Evolutionary conservation across 2,329 filamentous ascomycete species (phyloP), one percentile per base, ranked within the genome.

Genomic region (Ascochyta lentis): DNA sequence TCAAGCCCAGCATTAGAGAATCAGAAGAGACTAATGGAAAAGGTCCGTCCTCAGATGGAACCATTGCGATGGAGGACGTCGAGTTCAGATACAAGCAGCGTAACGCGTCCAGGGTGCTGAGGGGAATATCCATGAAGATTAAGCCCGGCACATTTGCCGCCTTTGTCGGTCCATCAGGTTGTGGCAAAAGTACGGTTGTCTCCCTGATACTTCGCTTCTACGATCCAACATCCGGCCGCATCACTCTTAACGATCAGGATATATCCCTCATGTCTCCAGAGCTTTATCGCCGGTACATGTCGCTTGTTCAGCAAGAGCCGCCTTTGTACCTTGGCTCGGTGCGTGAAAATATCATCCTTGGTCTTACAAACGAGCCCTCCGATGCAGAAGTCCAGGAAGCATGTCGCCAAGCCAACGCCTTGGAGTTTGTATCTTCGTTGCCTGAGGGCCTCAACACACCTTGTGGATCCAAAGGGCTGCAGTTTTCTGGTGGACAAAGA

Each of bases 161-260:
- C 13, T 64, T 70, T 1, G 88, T 91, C 7, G 88, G 89, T 0
- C 58, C 55, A 10, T 96, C 92, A n/a, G 94, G 94, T 6, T 95
- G 90, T 35, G 94, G 94, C 34, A 98, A 98, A 78, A 93, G 89
- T 69, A 97, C 94, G 0, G 91, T 97, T 59, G 88, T 98, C 24
- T 92, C 92, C 12, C 81, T 98, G 26, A 88, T 97, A 1, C 93
- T 97, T 75, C 86, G 94, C 24, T 97, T 97, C 73, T 98, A 98
- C 73, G 86, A 92, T 58, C 92, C 93, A 0, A 89, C 96, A 9
- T 77, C 80, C 9, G 91, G 91, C 3, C 76, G 78, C 6, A 87
- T 94, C 54, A 77, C 85, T 1, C 83, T 86, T 65, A 84, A 85
- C 26, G 94, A 93, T 31, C 77, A 83, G 16, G 86, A 96, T 83